Base-by-base conservation (phyloP, 2,329 filamentous ascomycete species). In the Aspergillus floridensis region DNA sequence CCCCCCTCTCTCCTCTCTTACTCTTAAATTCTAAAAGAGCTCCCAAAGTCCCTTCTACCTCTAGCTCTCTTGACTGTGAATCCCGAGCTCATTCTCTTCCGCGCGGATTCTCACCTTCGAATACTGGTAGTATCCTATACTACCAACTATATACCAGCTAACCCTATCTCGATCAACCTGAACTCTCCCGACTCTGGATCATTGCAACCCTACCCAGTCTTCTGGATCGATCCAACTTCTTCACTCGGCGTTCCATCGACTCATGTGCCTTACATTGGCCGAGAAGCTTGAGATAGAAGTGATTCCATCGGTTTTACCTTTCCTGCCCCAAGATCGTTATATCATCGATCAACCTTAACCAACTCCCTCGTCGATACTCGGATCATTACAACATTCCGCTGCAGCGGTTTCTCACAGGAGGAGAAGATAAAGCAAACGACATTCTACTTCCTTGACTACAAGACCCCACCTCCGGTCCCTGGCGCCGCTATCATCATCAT, bases 271-370 rank as follows among this genome's bases (percentile, higher is more conserved):
- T 21, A 47, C 38, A 49, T 56, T 56, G 48, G 47, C 19, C 22
- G 31, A 14, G 29, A 35, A 11, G n/a, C 46, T 32, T 41, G 51
- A 58, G 53, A 44, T 47, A 46, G 19, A 46, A 19, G 7, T 52
- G 24, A 57, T 50, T 49, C 48, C 53, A 31, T 32, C 35, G 49
- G 49, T 48, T 53, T 51, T 49, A 35, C 49, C 29, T 58, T 57
- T 57, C 26, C 24, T 21, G 26, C 22, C 49, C 49, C 52, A 22
- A 41, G 35, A 48, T 62, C 58, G 53, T 64, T 61, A 58, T 61
- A 65, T 61, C 59, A 65, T 65, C 55, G 57, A 60, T 52, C 49
- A 46, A 29, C 38, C 56, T 59, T 61, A 60, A 60, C 51, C 62
- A 60, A 44, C 38, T 44, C 38, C 38, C 59, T 57, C 32, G 57